Conservation (phyloP, 768 basidiomycete genomes). For the Phaeotremella fagi region DNA sequence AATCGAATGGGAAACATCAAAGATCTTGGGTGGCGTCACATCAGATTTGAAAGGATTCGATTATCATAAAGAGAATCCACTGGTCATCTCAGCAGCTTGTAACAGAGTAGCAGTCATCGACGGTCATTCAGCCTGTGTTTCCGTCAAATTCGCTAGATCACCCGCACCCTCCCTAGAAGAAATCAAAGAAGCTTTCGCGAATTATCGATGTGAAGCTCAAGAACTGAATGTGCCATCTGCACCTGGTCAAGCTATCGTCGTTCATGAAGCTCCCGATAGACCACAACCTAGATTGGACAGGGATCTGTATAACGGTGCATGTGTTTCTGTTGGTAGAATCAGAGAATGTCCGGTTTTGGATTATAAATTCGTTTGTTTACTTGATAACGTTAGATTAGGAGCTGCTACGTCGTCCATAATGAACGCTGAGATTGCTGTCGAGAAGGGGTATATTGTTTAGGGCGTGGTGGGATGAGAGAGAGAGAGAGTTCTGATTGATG, state of each 20-base stretch:
- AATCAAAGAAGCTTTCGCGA: slow-evolving; percentile 71
- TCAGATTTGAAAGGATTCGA: slow-evolving; percentile 65
- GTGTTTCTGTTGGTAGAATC: slow-evolving; percentile 84
- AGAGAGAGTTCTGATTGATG: too few relatives aligned
- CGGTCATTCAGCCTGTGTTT: slow-evolving; percentile 87
- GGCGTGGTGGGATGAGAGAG: too few relatives aligned
- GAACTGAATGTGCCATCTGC: slow-evolving; percentile 69
- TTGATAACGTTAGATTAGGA: slow-evolving; percentile 91
- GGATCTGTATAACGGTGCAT: slow-evolving; percentile 82
- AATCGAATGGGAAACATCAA: slow-evolving; percentile 97
- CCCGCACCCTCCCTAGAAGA: slow-evolving; percentile 84
- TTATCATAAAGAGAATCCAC: slow-evolving; percentile 70
- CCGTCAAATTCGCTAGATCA: slow-evolving; percentile 70
- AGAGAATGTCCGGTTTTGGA: slow-evolving; percentile 88
- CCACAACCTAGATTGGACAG: slow-evolving; percentile 92
- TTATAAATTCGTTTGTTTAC: slow-evolving; percentile 87
- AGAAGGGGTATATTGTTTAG: slow-evolving; percentile 56
- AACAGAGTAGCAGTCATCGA: slow-evolving; percentile 94
- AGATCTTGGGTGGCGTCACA: slow-evolving; percentile 82
- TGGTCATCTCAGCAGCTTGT: slow-evolving; percentile 88
- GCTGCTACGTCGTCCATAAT: slow-evolving; percentile 96
- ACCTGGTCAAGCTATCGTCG: slow-evolving; percentile 73
- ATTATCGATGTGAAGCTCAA: slow-evolving; percentile 72
- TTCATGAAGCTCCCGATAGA: slow-evolving; percentile 88
- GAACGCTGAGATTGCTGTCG: slow-evolving; percentile 90